Evolutionary conservation across 1,284 basidiomycete species (phyloP).

Genomic region (Sphaerobolus stellatus): DNA sequence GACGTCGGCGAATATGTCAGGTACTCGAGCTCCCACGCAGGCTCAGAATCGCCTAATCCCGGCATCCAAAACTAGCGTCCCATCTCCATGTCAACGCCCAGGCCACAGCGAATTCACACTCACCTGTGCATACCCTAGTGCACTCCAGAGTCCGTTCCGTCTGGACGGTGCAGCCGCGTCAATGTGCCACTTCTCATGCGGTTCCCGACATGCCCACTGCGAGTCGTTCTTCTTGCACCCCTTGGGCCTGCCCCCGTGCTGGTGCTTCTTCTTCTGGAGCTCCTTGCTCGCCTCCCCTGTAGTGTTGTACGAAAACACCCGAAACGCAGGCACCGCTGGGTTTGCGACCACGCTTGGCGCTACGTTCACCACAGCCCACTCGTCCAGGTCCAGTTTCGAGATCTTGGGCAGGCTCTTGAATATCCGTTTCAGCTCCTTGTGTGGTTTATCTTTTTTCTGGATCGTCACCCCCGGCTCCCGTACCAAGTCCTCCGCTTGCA

Average conservation of each 20-base stretch:
- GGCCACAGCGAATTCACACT: slow-evolving; percentile 18
- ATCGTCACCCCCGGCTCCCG: slow-evolving; percentile 31
- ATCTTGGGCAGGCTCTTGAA: slow-evolving; percentile 57
- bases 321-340: slow-evolving; percentile 77
- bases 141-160: slow-evolving; percentile 66
- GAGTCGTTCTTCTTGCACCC: slow-evolving; percentile 54
- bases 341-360: slow-evolving; percentile 86
- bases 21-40: slow-evolving; percentile 78
- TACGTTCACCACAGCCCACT: slow-evolving; percentile 76
- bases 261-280: slow-evolving; percentile 41
- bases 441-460: slow-evolving; percentile 34
- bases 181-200: slow-evolving; percentile 56
- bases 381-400: slow-evolving; percentile 57
- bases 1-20: slow-evolving; percentile 56
- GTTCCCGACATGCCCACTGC: slow-evolving; percentile 59
- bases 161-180: slow-evolving; percentile 69
- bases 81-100: not conserved
- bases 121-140: slow-evolving; percentile 82
- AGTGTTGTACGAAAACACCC: slow-evolving; percentile 81
- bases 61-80: slow-evolving; percentile 74
- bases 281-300: slow-evolving; percentile 39
- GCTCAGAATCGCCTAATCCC: slow-evolving; percentile 56
- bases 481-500: slow-evolving; percentile 55
- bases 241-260: slow-evolving; percentile 45
- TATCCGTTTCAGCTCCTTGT: slow-evolving; percentile 52